Evolutionary conservation across 1,139 yeast genomes (phyloP).

Genomic region (Protomyces inouyei): DNA sequence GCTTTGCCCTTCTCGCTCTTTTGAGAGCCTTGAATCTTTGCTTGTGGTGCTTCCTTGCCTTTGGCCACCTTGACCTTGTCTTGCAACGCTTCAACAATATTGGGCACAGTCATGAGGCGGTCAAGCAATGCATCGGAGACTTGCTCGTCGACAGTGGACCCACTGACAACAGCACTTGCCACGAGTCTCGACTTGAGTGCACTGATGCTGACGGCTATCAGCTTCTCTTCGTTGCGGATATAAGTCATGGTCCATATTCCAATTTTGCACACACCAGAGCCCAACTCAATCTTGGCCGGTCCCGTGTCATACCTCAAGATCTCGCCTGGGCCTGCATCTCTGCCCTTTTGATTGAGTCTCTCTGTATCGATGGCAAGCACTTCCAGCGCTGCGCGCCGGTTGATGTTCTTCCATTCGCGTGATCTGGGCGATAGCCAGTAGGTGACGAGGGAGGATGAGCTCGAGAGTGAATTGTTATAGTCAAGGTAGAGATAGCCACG

Average conservation of each 20-base stretch:
- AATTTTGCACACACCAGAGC: neutral
- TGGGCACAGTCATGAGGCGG: neutral
- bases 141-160: neutral
- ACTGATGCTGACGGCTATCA: neutral
- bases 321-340: neutral
- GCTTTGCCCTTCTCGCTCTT: neutral
- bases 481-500: neutral
- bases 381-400: neutral
- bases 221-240: neutral
- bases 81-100: neutral
- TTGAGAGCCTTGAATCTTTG: neutral
- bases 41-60: neutral
- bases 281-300: neutral
- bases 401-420: slow-evolving; percentile 1
- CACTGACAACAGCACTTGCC: neutral
- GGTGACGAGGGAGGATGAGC: neutral
- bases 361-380: neutral
- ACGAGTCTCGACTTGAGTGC: neutral
- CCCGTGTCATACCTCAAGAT: neutral
- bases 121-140: neutral
- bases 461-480: neutral
- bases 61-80: neutral
- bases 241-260: neutral
- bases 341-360: neutral
- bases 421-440: neutral